These are phyloP conservation scores for Gautieria morchelliformis DNA, from an alignment of 768 basidiomycete genomes.

Conservation along the genomic window DNA sequence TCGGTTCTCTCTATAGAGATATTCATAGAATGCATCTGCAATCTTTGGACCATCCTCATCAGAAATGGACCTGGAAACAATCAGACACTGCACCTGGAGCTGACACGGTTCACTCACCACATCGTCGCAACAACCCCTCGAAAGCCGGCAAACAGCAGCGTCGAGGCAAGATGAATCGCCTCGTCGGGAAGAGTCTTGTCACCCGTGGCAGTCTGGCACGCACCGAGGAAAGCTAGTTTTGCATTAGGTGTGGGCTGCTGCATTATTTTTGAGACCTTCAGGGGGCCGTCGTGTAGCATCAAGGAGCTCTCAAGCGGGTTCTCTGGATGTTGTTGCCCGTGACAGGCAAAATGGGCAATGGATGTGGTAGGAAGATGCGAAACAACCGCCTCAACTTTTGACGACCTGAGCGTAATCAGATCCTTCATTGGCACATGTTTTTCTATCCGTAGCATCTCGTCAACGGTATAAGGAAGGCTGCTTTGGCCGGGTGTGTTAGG, in stretches of 20 bases:
- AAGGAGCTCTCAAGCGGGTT: slow-evolving; percentile 22
- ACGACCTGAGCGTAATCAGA: background rate
- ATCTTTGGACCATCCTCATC: slow-evolving; percentile 16
- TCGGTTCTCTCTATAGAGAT: background rate
- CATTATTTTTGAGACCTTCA: slow-evolving; percentile 18
- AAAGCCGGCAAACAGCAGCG: slow-evolving; percentile 22
- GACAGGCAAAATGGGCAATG: slow-evolving; percentile 26
- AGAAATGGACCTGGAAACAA: slow-evolving; percentile 14
- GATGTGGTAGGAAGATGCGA: background rate
- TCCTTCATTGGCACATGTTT: background rate
- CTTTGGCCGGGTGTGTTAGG: slow-evolving; percentile 12
- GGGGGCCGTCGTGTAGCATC: slow-evolving; percentile 14
- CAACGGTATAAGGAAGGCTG: slow-evolving; percentile 10
- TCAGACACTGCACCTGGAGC: background rate
- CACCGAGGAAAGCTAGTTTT: slow-evolving; percentile 23
- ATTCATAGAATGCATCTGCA: slow-evolving; percentile 9
- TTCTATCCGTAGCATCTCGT: slow-evolving; percentile 3
- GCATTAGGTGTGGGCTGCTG: slow-evolving; percentile 9
- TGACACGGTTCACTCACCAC: slow-evolving; percentile 14
- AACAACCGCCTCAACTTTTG: background rate
- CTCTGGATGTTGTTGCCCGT: slow-evolving; percentile 15
- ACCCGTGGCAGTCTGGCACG: slow-evolving; percentile 21
- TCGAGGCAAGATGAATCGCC: slow-evolving; percentile 22
- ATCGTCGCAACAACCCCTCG: slow-evolving; percentile 26
- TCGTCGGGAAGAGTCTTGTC: slow-evolving; percentile 18